These are phyloP conservation scores for Phaeosphaeriaceae sp. DNA, from an alignment of 2,329 filamentous ascomycete genomes.

Conservation along the genomic window DNA sequence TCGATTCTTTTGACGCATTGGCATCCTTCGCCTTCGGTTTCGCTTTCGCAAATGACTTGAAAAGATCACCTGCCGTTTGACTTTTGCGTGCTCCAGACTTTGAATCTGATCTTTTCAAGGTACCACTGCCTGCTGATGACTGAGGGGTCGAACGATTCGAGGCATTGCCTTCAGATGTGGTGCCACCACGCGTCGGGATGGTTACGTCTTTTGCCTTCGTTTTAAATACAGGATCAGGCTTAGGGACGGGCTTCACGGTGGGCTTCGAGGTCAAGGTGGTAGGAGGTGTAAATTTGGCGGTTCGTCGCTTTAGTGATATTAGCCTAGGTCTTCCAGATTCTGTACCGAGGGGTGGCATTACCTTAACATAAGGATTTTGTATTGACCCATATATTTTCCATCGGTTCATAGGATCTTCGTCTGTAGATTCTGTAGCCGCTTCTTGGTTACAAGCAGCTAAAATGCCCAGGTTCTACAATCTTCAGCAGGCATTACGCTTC, in stretches of 20 bases:
- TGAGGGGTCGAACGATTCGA: conserved; percentile 45
- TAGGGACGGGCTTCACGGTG: conserved; percentile 21
- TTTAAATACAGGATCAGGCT: conserved; percentile 20
- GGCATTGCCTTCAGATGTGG: conserved; percentile 42
- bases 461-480: conserved; percentile 66
- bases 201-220: conserved; percentile 30
- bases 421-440: conserved; percentile 60
- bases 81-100: conserved; percentile 64
- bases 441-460: conserved; percentile 74
- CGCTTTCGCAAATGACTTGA: conserved; percentile 78
- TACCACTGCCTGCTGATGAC: conserved; percentile 22
- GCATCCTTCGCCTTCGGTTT: conserved; percentile 61
- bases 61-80: conserved; percentile 65
- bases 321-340: conserved; percentile 8
- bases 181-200: conserved; percentile 25
- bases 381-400: conserved; percentile 75
- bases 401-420: conserved; percentile 65
- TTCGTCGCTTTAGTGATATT: conserved; percentile 49
- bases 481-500: conserved; percentile 46
- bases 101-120: conserved; percentile 42
- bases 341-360: conserved; percentile 22
- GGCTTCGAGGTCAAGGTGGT: conserved; percentile 25
- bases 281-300: conserved; percentile 47
- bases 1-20: conserved; percentile 52
- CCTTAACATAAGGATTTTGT: conserved; percentile 71